phyloP scores from a whole-genome alignment of 441 rosid species.

The Populus hybrid region DNA sequence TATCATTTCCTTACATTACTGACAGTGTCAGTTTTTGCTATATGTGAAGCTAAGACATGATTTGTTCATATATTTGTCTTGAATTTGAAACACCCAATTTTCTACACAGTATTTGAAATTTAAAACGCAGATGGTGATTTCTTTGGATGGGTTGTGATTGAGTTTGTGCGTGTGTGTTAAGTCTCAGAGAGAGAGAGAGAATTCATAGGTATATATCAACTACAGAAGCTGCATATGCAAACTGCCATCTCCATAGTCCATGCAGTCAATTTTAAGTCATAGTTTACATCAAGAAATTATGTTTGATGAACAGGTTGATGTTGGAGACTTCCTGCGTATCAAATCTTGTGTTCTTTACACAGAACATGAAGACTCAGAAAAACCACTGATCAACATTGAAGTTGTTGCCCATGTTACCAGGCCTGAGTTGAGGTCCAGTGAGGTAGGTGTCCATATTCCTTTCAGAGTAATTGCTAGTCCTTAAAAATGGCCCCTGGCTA shows the following conservation, averaged over 20 bases:
- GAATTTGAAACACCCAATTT: neutral
- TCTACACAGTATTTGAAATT: neutral
- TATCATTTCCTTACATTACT: neutral
- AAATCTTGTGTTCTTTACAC: slow-evolving; percentile 78
- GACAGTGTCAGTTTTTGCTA: neutral
- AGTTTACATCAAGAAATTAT: neutral
- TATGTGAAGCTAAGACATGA: neutral
- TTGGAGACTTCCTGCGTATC: slow-evolving; percentile 73
- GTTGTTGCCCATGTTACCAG: slow-evolving; percentile 86
- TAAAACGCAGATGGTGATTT: neutral
- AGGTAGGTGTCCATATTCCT: slow-evolving; percentile 41
- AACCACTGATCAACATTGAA: slow-evolving; percentile 66
- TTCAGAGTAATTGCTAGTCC: neutral
- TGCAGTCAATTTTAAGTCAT: neutral
- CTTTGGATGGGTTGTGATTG: neutral
- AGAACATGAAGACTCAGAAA: slow-evolving; percentile 49
- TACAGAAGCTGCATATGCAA: neutral
- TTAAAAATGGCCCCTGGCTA: neutral
- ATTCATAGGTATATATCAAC: neutral
- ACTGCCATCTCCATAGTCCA: neutral
- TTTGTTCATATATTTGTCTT: neutral
- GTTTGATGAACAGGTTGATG: slow-evolving; percentile 58
- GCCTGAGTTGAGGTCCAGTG: slow-evolving; percentile 77
- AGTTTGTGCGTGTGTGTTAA: neutral
- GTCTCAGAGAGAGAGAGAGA: neutral